phyloP scores from a whole-genome alignment of 2,329 filamentous ascomycete genomes.

The Talaromyces sp. region DNA sequence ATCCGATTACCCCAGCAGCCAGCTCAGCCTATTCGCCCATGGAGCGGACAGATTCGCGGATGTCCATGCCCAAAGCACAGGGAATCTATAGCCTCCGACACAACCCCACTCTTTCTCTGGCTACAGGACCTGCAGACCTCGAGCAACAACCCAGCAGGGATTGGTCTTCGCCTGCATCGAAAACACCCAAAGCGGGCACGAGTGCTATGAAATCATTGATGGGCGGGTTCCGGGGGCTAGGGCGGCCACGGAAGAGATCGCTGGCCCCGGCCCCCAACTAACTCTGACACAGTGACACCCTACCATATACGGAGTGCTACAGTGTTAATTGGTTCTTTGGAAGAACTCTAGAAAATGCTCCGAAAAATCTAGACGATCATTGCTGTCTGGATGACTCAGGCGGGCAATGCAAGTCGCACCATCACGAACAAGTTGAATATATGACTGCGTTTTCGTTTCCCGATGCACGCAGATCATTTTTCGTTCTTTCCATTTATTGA shows the following conservation, averaged over 20 bases:
- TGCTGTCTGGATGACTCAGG: neutral
- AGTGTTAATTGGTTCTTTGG: neutral
- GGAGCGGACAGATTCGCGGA: neutral
- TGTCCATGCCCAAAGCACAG: neutral
- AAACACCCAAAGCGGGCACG: constrained; percentile 1
- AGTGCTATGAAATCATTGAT: constrained; percentile 10
- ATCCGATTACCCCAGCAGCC: neutral
- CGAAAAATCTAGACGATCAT: neutral
- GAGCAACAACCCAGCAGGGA: neutral
- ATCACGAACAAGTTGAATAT: neutral
- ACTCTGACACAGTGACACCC: neutral
- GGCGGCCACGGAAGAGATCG: neutral
- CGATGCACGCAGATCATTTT: neutral
- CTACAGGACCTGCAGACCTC: constrained; percentile 2
- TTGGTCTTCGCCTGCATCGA: neutral
- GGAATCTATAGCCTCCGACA: neutral
- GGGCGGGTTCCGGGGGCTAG: constrained; percentile 11
- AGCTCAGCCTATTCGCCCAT: neutral
- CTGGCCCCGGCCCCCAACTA: neutral
- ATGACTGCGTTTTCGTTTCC: neutral
- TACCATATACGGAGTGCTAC: neutral
- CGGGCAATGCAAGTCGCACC: neutral
- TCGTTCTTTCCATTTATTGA: neutral
- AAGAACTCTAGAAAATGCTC: neutral
- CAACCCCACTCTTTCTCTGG: neutral